Base-by-base conservation (phyloP, 345 rosid species). In the Salix arbutifolia region DNA sequence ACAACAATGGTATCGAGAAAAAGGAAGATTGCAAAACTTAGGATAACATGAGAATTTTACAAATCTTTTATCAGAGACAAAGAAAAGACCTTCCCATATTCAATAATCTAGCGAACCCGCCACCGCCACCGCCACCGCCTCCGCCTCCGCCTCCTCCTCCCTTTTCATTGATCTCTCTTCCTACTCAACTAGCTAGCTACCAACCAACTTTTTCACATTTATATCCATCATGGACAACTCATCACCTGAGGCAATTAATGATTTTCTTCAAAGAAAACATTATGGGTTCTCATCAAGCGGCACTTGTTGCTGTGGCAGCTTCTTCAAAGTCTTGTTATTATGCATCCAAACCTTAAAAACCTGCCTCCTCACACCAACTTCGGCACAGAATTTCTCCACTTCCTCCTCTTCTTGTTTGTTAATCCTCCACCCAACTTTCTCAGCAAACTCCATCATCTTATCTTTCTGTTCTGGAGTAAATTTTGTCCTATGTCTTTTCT, bases 261-360 rank as follows among this genome's bases (percentile, higher is more conserved):
- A 58, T 58, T 3, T 58, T 40, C 25, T 58, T 40, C 25, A n/a
- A 69, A 11, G 52, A 69, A 19, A 68, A 25, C 14, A 21, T 40
- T 10, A 40, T 23, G 42, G 42, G 42, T 68, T 67, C 71, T 69
- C 31, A 25, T 11, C 48, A 21, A 37, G 71, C 13, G 50, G 50
- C 6, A 21, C 71, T 37, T 67, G 46, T 33, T 67, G 72, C 52
- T 68, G 70, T 21, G 12, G 86, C 56, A 86, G 87, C 83, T 87
- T 90, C 89, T 80, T 90, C 31, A 82, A 76, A 72, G 77, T 89
- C 90, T 92, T 92, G 78, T 92, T 92, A 76, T 92, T 92, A 67
- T 92, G 97, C 97, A 92, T 91, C 97, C 97, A 92, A 9, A 92
- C 97, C 79, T 91, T 91, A 81, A 92, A 89, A 23, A 89, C 95